Evolutionary conservation across 768 basidiomycete genomes (phyloP).

Genomic region (Lactifluus pinguis): DNA sequence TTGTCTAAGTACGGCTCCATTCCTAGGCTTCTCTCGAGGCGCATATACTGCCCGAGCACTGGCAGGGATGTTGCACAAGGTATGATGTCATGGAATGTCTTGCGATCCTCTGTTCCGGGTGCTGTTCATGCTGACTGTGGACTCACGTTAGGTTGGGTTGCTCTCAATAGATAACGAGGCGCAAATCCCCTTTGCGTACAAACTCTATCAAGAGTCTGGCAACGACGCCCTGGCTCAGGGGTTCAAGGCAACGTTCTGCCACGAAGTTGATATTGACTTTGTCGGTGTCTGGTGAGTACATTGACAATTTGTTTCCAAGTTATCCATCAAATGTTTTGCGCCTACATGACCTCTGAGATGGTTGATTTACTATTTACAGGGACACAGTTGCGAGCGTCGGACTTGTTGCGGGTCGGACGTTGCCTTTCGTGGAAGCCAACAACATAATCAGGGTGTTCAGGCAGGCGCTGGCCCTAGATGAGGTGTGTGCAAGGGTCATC

Average conservation of each 20-base stretch:
- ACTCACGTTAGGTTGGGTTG: constrained; percentile 34
- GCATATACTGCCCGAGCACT: constrained; percentile 61
- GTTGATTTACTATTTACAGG: constrained; percentile 30
- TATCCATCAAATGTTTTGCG: background rate
- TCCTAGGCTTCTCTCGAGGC: constrained; percentile 66
- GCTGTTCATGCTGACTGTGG: background rate
- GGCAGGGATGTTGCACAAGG: constrained; percentile 64
- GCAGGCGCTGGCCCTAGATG: constrained; percentile 71
- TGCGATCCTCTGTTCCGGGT: background rate
- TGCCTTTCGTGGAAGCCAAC: constrained; percentile 64
- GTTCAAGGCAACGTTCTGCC: constrained; percentile 68
- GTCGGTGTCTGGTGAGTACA: constrained; percentile 61
- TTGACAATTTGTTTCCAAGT: background rate
- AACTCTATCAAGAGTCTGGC: constrained; percentile 54
- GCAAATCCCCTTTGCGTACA: constrained; percentile 68
- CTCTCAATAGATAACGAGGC: constrained; percentile 58
- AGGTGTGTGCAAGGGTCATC: constrained; percentile 34
- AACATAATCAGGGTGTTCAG: constrained; percentile 59
- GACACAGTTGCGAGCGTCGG: constrained; percentile 79
- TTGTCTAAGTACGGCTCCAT: background rate
- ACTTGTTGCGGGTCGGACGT: constrained; percentile 41
- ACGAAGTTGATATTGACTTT: constrained; percentile 62
- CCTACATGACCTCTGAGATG: background rate
- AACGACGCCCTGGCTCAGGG: constrained; percentile 44
- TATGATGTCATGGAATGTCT: constrained; percentile 24